Base-by-base conservation (phyloP, 2,329 filamentous ascomycete genomes). In the Ceratocystis diversiconidia region DNA sequence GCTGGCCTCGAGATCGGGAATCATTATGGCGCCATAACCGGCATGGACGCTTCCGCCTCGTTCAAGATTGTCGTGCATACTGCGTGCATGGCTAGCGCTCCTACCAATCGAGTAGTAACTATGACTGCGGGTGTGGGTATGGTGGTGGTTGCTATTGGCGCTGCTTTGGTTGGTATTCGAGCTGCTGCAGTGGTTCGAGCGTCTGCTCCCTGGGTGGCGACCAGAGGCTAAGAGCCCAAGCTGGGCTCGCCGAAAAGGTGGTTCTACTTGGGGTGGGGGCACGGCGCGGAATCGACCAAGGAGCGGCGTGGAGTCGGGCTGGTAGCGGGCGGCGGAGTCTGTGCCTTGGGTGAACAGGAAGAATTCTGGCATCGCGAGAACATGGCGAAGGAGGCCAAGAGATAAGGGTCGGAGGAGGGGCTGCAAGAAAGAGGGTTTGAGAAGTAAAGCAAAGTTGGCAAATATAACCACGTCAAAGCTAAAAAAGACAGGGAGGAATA, bases 281-380 rank as follows among this genome's bases (percentile, higher is more conserved):
- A 87, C 82, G 67, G 84, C 85, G 68, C 84, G 82, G 74, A 85
- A 87, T 48, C 85, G 82, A 68, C 85, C 85, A 1, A 87, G 80
- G 7, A 86, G 75, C 28, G 85, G 83, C 19, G 84, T 82, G 52
- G 82, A 76, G 71, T 85, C 80, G 70, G 76, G 77, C 66, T 78
- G 78, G 68, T 75, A 73, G 62, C 78, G 78, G 68, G 77, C 75
- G 70, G 77, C 79, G 69, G 82, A 80, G 75, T 87, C 85, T 71
- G 76, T 79, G 73, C 84, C 85, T 71, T 84, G 84, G 69, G 84
- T 84, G 75, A 87, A 87, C 73, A 81, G 79, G 75, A 87, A 87
- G 78, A 86, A 85, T 71, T 80, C 78, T 72, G 84, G 82, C 83
- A 86, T 86, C 68, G 69, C 68, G 36, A 43, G 41, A 30, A 22